Evolutionary conservation across 2,329 filamentous ascomycete species (phyloP).

Genomic region (Ilyonectria sp.): DNA sequence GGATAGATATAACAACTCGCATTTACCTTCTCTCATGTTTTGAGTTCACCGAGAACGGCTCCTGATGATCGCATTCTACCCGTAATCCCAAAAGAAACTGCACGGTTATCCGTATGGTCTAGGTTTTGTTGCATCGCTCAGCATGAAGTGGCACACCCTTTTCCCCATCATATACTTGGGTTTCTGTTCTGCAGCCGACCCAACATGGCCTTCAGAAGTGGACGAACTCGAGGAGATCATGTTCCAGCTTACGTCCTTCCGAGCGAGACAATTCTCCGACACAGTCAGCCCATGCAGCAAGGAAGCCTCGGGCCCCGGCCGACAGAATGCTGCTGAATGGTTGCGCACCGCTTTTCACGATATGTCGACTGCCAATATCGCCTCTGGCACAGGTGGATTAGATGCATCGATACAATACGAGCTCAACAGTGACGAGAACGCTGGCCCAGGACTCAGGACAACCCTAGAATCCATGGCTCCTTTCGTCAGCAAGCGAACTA

Average conservation of each 20-base stretch:
- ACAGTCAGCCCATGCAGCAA: conserved; percentile 71
- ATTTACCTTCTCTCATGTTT: too few species aligned
- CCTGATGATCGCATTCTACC: too few species aligned
- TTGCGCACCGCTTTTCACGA: conserved; percentile 74
- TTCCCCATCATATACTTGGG: conserved; percentile 45
- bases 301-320: conserved; percentile 67
- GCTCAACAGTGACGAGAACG: conserved; percentile 68
- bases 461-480: conserved; percentile 69
- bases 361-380: conserved; percentile 69
- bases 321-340: conserved; percentile 74
- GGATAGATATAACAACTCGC: too few species aligned
- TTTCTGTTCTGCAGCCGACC: conserved; percentile 60
- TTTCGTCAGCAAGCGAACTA: conserved; percentile 65
- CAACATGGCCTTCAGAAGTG: conserved; percentile 72
- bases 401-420: conserved; percentile 75
- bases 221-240: conserved; percentile 77
- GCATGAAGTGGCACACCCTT: not conserved
- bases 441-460: conserved; percentile 68
- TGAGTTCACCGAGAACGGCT: too few species aligned
- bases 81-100: too few species aligned
- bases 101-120: not conserved
- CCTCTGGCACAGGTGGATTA: conserved; percentile 65
- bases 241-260: conserved; percentile 70
- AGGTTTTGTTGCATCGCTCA: not conserved
- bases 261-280: conserved; percentile 68